Conservation (phyloP, 768 basidiomycete species). For the Kwoniella sp. region DNA sequence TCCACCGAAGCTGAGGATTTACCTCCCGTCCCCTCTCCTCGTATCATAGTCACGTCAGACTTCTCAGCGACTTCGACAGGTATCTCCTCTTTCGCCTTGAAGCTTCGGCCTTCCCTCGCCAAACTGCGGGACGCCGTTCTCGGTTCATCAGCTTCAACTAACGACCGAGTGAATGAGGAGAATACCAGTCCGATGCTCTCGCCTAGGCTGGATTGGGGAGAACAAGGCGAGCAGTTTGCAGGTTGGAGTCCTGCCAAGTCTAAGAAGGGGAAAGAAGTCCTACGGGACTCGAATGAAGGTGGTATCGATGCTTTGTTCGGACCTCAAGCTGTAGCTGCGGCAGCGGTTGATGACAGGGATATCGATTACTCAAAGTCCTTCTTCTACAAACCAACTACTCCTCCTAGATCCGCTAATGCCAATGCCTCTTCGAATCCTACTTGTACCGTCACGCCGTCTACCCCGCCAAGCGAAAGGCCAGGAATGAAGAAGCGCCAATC, state of each 20-base stretch:
- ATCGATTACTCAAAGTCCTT: constrained; percentile 54
- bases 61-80: neutral
- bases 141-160: neutral
- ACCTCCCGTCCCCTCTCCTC: constrained; percentile 41
- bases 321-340: constrained; percentile 1
- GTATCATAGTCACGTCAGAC: neutral
- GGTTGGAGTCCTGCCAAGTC: constrained; percentile 36
- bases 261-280: constrained; percentile 1
- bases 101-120: constrained; percentile 36
- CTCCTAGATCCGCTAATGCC: constrained; percentile 26
- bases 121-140: constrained; percentile 27
- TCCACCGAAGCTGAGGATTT: constrained; percentile 49
- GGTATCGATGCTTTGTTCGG: constrained; percentile 24
- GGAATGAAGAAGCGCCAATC: constrained; percentile 28
- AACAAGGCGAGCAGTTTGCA: constrained; percentile 37
- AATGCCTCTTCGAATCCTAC: constrained; percentile 40
- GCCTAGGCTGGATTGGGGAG: constrained; percentile 38
- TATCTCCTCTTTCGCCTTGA: constrained; percentile 23
- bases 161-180: neutral
- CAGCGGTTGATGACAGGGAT: too few species aligned
- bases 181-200: constrained; percentile 20
- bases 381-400: constrained; percentile 55
- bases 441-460: neutral
- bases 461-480: constrained; percentile 5
- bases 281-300: constrained; percentile 8